Percentiles rank a stretch among this genome's conserved stretches.
phyloP scores from a whole-genome alignment of 108 stramenopile species.

The Schizochytrium sp. region DNA sequence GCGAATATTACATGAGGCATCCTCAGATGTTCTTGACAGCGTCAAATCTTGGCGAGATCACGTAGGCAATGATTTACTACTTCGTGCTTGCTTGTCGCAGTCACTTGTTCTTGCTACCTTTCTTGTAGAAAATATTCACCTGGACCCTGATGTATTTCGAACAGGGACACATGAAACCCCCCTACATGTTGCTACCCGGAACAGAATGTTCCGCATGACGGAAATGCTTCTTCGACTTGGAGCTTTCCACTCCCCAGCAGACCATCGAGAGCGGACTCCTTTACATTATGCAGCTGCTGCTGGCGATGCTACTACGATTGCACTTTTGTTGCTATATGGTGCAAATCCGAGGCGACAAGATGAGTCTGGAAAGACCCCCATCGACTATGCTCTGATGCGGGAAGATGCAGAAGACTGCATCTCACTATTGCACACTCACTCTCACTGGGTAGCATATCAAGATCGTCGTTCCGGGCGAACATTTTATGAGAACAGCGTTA shows the following conservation, averaged over 20 bases:
- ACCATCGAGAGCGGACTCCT: background rate
- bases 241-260: background rate
- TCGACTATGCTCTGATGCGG: background rate
- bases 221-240: slow-evolving; percentile 41
- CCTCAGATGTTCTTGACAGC: background rate
- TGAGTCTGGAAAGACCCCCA: background rate
- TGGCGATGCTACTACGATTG: slow-evolving; percentile 30
- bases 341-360: background rate
- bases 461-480: slow-evolving; percentile 38
- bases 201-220: background rate
- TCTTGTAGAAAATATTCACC: background rate
- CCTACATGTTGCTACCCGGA: background rate
- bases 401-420: background rate
- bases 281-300: slow-evolving; percentile 30
- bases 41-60: background rate
- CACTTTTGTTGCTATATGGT: slow-evolving; percentile 13
- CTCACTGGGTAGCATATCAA: slow-evolving; percentile 37
- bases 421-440: slow-evolving; percentile 36
- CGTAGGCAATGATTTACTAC: background rate
- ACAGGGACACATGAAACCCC: background rate
- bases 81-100: background rate
- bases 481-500: slow-evolving; percentile 39
- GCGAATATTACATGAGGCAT: slow-evolving; percentile 6
- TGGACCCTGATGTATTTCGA: background rate
- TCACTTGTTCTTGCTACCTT: background rate